Evolutionary conservation across 1,284 basidiomycete species (phyloP).

Genomic region (Marasmius sp.): DNA sequence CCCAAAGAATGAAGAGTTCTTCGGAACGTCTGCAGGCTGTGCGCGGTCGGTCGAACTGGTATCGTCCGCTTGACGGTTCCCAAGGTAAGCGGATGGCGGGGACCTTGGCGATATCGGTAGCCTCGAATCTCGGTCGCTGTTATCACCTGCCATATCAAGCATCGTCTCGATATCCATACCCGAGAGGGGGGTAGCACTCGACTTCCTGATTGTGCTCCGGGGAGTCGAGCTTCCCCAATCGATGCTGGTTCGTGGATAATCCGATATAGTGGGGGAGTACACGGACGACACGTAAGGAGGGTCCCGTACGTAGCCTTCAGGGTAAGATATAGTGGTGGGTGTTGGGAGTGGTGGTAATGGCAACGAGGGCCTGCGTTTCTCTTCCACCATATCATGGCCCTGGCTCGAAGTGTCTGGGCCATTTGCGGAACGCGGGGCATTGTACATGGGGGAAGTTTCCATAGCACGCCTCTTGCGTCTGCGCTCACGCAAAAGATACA

Average conservation of each 20-base stretch:
- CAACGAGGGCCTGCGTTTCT: conserved; percentile 1
- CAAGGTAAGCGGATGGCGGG: background rate
- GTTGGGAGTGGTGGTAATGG: conserved; percentile 10
- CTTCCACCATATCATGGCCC: conserved; percentile 6
- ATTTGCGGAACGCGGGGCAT: background rate
- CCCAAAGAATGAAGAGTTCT: conserved; percentile 11
- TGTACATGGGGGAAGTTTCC: background rate
- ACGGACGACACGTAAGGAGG: conserved; percentile 32
- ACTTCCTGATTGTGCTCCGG: conserved; percentile 6
- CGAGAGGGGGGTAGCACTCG: conserved; percentile 17
- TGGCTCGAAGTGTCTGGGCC: background rate
- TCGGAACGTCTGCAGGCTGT: conserved; percentile 6
- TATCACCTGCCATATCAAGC: conserved; percentile 41
- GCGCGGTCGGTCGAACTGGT: background rate
- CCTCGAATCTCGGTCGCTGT: background rate
- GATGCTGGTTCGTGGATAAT: conserved; percentile 22
- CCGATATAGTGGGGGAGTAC: conserved; percentile 27
- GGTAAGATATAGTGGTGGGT: conserved; percentile 1
- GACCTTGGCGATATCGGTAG: background rate
- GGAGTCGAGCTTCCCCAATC: conserved; percentile 9
- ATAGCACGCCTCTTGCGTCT: conserved; percentile 24
- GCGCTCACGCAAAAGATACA: conserved; percentile 45
- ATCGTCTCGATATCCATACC: conserved; percentile 54
- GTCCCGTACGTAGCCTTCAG: conserved; percentile 25
- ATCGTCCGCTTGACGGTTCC: background rate